A percentile compares a stretch with the other conserved stretches of the same genome.
Conservation (phyloP, 2,329 filamentous ascomycete genomes). For the Xylariales sp. region DNA sequence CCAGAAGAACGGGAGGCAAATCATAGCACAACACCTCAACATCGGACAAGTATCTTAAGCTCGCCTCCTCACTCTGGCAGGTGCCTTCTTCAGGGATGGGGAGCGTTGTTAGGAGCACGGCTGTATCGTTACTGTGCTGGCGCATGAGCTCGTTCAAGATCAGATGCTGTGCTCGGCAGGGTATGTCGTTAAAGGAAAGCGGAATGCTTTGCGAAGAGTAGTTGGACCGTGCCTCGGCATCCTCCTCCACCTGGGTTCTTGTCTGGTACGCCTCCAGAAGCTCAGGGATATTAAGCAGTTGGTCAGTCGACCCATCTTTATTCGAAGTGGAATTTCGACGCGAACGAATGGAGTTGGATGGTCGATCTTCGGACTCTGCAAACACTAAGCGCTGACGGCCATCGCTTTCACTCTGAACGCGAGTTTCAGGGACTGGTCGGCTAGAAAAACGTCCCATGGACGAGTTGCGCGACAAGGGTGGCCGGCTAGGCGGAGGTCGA, state of each 20-base stretch:
- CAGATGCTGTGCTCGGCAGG: constrained; percentile 77
- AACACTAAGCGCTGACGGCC: constrained; percentile 64
- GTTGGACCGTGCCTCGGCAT: constrained; percentile 30
- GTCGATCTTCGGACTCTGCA: constrained; percentile 38
- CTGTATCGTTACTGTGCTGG: constrained; percentile 63
- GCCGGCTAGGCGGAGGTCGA: constrained; percentile 26
- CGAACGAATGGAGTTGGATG: constrained; percentile 27
- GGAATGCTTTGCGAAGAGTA: constrained; percentile 60
- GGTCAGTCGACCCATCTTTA: constrained; percentile 25
- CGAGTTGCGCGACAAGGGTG: constrained; percentile 36
- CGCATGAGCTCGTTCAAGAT: constrained; percentile 83
- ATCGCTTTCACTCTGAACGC: constrained; percentile 49
- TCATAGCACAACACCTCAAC: constrained; percentile 74
- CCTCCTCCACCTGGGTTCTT: too few species aligned
- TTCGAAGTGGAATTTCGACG: constrained; percentile 32
- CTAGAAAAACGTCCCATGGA: constrained; percentile 58
- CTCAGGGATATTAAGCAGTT: constrained; percentile 38
- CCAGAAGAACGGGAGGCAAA: constrained; percentile 70
- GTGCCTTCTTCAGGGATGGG: constrained; percentile 79
- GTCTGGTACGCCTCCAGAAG: constrained; percentile 35
- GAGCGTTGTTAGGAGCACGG: constrained; percentile 78
- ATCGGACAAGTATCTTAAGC: constrained; percentile 70
- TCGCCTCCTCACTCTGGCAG: constrained; percentile 63
- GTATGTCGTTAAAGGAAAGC: constrained; percentile 81
- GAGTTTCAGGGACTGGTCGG: constrained; percentile 58